Evolutionary conservation across 441 rosid genomes (phyloP).

Genomic region (Corymbia calophylla): DNA sequence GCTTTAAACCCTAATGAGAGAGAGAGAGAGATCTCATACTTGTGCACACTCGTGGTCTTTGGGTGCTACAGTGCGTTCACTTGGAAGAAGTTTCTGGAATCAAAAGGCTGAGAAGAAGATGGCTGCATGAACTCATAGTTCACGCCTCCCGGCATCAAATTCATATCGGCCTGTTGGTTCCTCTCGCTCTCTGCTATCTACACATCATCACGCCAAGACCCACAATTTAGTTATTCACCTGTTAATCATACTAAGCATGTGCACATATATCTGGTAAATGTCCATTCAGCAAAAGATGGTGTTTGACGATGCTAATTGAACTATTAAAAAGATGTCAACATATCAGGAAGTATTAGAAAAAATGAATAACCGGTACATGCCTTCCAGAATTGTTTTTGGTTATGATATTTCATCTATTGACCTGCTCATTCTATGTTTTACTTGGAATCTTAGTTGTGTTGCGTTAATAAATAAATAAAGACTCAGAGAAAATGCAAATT

Average conservation of each 20-base stretch:
- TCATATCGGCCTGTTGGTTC: constrained; percentile 46
- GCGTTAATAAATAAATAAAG: neutral
- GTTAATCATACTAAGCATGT: neutral
- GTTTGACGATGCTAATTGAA: neutral
- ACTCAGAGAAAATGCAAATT: neutral
- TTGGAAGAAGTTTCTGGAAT: constrained; percentile 72
- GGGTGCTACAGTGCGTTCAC: constrained; percentile 68
- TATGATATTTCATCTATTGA: neutral
- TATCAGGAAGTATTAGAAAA: neutral
- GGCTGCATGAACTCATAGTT: constrained; percentile 59
- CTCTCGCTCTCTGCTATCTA: constrained; percentile 86
- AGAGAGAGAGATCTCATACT: constrained; percentile 34
- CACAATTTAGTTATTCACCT: neutral
- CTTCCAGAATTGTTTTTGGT: neutral
- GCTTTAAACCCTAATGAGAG: neutral
- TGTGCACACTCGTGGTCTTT: neutral
- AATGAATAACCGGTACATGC: neutral
- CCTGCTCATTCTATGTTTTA: neutral
- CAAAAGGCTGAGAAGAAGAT: constrained; percentile 33
- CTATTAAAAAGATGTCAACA: neutral
- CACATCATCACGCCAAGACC: neutral
- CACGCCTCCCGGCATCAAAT: constrained; percentile 69
- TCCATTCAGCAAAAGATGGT: neutral
- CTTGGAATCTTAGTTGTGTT: neutral
- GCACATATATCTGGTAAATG: neutral